Base-by-base conservation (phyloP, 2,329 filamentous ascomycete genomes). In the Alternaria sp. region DNA sequence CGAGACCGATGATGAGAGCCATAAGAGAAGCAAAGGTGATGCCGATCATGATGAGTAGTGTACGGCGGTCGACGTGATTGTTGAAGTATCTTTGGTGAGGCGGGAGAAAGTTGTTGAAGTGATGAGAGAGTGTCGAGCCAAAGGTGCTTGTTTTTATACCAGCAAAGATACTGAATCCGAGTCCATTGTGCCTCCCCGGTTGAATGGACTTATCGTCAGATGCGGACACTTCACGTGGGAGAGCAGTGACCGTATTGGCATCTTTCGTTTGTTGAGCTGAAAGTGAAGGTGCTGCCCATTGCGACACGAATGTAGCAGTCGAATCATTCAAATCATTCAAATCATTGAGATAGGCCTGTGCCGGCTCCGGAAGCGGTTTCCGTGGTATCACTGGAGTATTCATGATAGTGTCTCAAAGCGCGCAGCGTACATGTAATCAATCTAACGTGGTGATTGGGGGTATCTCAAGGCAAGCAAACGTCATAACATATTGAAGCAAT, bases 1-100 rank as follows among this genome's bases (percentile, higher is more conserved):
- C 75, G 13, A 81, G 72, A 10, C 79, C 79, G 44, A 81, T 78
- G 44, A 80, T 72, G 17, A 81, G 67, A 7, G 70, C 77, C 14
- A 81, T 57, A 8, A 80, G 56, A 23, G 71, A 71, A 10, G 80
- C 29, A 34, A 78, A 57, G 1, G 70, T 54, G 21, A 72, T 69
- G 17, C 65, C 61, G 28, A 80, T 54, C 7, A 68, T 68, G 14
- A 79, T 68, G 34, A 81, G 68, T 49, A 81, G 74, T 3, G 73
- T 71, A 26, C 74, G 75, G 48, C 79, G 73, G 58, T 70, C 76
- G 23, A 55, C 45, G 52, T 77, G 70, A 8, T 78, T 75, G 44
- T 78, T 76, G 44, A 80, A 54, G 52, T 80, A 81, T 39, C 66
- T 72, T 54, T 66, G 75, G 42, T 79, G 73, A 5, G 76, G 74